Evolutionary conservation across 495 filamentous ascomycete species (phyloP), one percentile per base, ranked within the genome.

Genomic region (Hypoxylon crocopeplum): DNA sequence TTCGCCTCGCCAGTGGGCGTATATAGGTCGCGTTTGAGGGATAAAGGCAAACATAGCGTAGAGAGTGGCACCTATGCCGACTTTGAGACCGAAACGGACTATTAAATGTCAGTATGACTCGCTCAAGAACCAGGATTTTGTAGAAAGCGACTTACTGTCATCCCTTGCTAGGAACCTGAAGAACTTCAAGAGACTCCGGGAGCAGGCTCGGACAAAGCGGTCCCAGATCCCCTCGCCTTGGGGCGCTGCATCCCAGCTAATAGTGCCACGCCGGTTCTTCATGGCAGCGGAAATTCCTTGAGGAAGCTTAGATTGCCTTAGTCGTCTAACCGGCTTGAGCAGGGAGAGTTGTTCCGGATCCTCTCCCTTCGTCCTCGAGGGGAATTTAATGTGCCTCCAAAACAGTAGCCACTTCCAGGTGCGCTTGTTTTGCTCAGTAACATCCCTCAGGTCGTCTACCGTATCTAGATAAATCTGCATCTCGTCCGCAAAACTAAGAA

Each of bases 1-100:
- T 80, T 98, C 94, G 1, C 93, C 94, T 62, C 93, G 79, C 92
- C 93, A 98, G 60, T 88, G 89, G 16, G 83, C 79, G 66, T 97
- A 98, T 37, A 88, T 78, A 0, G 92, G 89, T 48, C 91, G 80
- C 11, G 89, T 94, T 4, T 79, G 75, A 6, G 86, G 83, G 48
- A 97, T 77, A 68, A 96, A 98, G 5, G 94, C 86, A 38, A 91
- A 87, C 61, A 95, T 79, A 15, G 91, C 93, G 75, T 92, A 97
- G 1, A 97, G 74, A 8, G 89, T 82, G 8, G 93, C 94, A 25
- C 94, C 94, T 15, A 88, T 79, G 20, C 94, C 94, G 40, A 97
- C 94, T 73, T 98, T 98, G 63, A 95, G 79, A 4, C 92, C 92
- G 64, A 95, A 97, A 5, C 78, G 77, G 36, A 84, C 75, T 77